Evolutionary conservation across 1,139 yeast species (phyloP).

Genomic region (Lodderomyces pseudojiufengensis): DNA sequence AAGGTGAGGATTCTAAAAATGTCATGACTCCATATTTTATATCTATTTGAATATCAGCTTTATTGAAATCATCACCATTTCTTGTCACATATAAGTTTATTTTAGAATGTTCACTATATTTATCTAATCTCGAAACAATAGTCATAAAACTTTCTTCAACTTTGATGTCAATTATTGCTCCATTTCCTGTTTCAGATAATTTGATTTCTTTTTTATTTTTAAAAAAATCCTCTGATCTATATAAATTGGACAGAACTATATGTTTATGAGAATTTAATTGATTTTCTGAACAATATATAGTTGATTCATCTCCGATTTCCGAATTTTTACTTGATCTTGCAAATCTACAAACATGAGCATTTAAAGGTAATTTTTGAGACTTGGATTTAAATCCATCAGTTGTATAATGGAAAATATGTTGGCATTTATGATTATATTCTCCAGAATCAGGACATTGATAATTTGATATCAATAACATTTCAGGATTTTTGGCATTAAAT

Average conservation of each 20-base stretch:
- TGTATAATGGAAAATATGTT: conserved; percentile 42
- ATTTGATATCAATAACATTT: conserved; percentile 38
- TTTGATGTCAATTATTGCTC: conserved; percentile 43
- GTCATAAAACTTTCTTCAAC: conserved; percentile 52
- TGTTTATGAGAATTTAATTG: conserved; percentile 43
- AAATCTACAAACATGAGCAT: conserved; percentile 47
- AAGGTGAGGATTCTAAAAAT: conserved; percentile 53
- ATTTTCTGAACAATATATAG: conserved; percentile 49
- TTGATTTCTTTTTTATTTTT: conserved; percentile 25
- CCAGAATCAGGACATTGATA: conserved; percentile 30
- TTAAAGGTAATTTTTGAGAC: conserved; percentile 33
- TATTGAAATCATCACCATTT: conserved; percentile 50
- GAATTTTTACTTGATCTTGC: conserved; percentile 43
- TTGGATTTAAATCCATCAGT: conserved; percentile 49
- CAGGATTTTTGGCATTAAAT: conserved; percentile 41
- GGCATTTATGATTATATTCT: conserved; percentile 27
- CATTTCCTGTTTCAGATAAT: conserved; percentile 26
- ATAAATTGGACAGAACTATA: conserved; percentile 38
- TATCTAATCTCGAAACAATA: conserved; percentile 48
- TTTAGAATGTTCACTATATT: conserved; percentile 37
- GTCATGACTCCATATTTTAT: conserved; percentile 43
- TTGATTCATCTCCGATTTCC: conserved; percentile 34
- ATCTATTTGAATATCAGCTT: conserved; percentile 51
- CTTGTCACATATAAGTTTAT: conserved; percentile 54
- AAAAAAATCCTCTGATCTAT: conserved; percentile 55